A percentile compares a stretch with the other conserved stretches of the same genome.
Conservation (phyloP, 352 stramenopile species). For the Halophytophthora batemanensis region DNA sequence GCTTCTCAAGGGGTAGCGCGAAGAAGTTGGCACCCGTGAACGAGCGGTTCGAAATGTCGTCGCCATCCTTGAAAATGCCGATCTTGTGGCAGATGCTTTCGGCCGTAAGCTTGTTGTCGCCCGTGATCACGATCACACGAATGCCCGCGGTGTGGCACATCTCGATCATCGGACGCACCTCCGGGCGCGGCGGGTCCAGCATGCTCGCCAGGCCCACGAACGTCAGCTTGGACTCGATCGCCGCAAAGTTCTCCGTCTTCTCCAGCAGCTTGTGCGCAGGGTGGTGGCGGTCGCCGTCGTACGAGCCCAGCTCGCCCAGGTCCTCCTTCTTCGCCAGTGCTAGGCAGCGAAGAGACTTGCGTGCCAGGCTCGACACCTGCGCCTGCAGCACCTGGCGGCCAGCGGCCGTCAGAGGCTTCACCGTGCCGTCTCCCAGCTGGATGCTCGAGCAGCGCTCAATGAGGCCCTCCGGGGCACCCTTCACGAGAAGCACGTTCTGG, state of each 20-base stretch:
- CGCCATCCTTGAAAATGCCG: conserved; percentile 91
- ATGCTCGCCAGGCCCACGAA: conserved; percentile 98
- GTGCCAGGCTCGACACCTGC: conserved; percentile 91
- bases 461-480: conserved; percentile 97
- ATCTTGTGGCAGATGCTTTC: conserved; percentile 97
- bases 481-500: conserved; percentile 96
- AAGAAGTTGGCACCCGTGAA: conserved; percentile 98
- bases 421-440: conserved; percentile 89
- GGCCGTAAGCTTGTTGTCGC: conserved; percentile 98
- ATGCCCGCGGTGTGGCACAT: conserved; percentile 95
- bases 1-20: conserved; percentile 85
- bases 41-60: conserved; percentile 87
- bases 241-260: conserved; percentile 85
- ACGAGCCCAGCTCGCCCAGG: conserved; percentile 73
- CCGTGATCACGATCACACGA: conserved; percentile 99
- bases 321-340: conserved; percentile 96
- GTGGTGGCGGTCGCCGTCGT: conserved; percentile 85
- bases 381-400: conserved; percentile 85
- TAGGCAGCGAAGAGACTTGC: conserved; percentile 94
- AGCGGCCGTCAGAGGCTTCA: conserved; percentile 90
- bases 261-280: conserved; percentile 80
- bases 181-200: conserved; percentile 96
- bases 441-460: conserved; percentile 95
- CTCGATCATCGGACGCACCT: conserved; percentile 95
- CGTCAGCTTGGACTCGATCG: conserved; percentile 96